Evolutionary conservation across 2,329 filamentous ascomycete species (phyloP).

Genomic region (Aspergillus caelatus): DNA sequence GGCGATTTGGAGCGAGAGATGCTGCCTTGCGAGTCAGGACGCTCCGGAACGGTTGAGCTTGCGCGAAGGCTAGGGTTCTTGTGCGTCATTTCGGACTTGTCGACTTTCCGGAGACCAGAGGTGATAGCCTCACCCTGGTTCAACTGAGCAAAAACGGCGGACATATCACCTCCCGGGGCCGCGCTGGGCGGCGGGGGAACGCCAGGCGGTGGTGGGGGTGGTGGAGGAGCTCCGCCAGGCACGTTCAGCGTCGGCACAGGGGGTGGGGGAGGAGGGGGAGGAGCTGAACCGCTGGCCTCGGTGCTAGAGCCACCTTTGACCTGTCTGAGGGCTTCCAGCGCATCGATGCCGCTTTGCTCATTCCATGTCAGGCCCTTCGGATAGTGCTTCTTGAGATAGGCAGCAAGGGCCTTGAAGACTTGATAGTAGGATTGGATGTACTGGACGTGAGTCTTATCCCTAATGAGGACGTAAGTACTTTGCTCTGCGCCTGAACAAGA

Average conservation of each 20-base stretch:
- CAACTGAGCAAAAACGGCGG: slow-evolving; percentile 86
- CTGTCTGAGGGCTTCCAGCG: slow-evolving; percentile 68
- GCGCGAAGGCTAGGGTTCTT: slow-evolving; percentile 90
- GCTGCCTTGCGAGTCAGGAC: slow-evolving; percentile 56
- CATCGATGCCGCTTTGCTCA: slow-evolving; percentile 70
- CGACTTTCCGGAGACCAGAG: slow-evolving; percentile 85
- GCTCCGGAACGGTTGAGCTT: slow-evolving; percentile 67
- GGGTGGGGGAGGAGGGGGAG: slow-evolving; percentile 56
- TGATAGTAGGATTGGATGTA: slow-evolving; percentile 94
- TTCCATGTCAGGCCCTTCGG: slow-evolving; percentile 63
- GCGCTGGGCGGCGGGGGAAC: slow-evolving; percentile 59
- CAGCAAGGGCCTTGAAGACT: slow-evolving; percentile 79
- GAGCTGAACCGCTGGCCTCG: slow-evolving; percentile 38
- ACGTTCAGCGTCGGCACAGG: slow-evolving; percentile 50
- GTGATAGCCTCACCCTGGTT: slow-evolving; percentile 91
- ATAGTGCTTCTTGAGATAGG: slow-evolving; percentile 32
- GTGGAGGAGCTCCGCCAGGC: slow-evolving; percentile 63
- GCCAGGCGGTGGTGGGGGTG: slow-evolving; percentile 66
- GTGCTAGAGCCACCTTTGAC: slow-evolving; percentile 45
- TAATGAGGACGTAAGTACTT: slow-evolving; percentile 40
- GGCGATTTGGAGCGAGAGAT: slow-evolving; percentile 74
- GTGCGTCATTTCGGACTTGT: slow-evolving; percentile 95
- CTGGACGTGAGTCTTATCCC: slow-evolving; percentile 77
- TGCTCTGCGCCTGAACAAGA: background rate
- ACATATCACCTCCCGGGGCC: slow-evolving; percentile 62